Percentiles rank a stretch among this genome's conserved stretches.
phyloP scores from a whole-genome alignment of 192 early-diverging fungal genomes.

The Mortierella hygrophila region DNA sequence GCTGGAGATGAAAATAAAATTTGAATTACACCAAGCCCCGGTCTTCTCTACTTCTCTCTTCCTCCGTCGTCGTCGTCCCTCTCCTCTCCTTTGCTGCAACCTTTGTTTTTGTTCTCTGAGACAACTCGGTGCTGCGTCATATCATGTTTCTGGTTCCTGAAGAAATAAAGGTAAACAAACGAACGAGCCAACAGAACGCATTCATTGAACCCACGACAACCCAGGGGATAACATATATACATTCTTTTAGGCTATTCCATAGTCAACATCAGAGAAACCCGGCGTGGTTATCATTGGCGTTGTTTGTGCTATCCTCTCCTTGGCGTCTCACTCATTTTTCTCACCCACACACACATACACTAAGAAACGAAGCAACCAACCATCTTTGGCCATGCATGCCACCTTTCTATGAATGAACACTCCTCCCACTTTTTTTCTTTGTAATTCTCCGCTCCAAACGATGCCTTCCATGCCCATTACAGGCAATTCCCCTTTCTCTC shows the following conservation, averaged over 20 bases:
- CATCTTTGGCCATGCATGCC: background rate
- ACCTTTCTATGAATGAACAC: background rate
- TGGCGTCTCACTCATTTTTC: background rate
- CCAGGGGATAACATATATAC: background rate
- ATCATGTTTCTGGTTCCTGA: background rate
- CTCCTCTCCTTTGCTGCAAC: background rate
- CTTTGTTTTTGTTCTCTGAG: background rate
- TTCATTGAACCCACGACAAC: background rate
- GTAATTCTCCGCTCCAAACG: background rate
- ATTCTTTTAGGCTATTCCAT: background rate
- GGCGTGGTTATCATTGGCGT: background rate
- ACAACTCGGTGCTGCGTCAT: background rate
- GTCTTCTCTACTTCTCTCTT: background rate
- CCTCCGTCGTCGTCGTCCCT: background rate
- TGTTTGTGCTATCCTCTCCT: background rate
- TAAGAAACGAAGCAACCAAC: background rate
- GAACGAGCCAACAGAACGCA: background rate
- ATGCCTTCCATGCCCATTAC: background rate
- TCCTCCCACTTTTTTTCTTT: background rate
- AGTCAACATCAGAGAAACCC: background rate
- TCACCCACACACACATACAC: too few species aligned
- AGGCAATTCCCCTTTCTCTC: background rate
- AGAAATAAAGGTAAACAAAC: background rate
- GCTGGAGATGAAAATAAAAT: background rate
- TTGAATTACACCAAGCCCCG: background rate